Evolutionary conservation across 768 basidiomycete species (phyloP).

Genomic region (Rhodotorula graminis): DNA sequence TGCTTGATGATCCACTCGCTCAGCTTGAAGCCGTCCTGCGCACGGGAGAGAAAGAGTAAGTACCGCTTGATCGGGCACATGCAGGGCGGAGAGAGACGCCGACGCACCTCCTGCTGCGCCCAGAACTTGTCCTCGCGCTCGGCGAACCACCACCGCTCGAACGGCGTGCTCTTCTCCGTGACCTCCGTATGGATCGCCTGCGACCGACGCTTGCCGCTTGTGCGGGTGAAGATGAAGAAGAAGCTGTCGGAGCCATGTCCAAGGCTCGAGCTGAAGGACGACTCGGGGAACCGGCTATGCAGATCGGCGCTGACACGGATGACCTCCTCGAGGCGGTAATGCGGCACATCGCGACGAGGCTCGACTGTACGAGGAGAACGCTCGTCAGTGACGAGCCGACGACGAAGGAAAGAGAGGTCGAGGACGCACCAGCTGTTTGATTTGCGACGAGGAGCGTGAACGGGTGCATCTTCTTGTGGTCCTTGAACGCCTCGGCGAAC

Average conservation of each 20-base stretch:
- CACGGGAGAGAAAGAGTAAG: not conserved
- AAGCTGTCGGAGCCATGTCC: not conserved
- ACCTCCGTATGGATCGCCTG: not conserved
- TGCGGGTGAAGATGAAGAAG: not conserved
- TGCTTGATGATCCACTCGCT: not conserved
- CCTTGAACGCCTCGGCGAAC: not conserved
- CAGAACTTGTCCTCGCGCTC: not conserved
- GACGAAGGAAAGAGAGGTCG: no score
- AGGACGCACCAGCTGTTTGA: no score
- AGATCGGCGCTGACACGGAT: not conserved
- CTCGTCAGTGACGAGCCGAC: no score
- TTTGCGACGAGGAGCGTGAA: not conserved
- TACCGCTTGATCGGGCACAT: not conserved
- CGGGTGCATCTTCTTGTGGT: not conserved
- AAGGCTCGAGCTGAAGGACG: not conserved
- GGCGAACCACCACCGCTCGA: not conserved
- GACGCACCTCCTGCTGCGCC: not conserved
- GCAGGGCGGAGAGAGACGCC: no score
- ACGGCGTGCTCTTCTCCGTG: not conserved
- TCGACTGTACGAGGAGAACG: no score
- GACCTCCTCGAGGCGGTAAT: not conserved
- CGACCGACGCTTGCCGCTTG: not conserved
- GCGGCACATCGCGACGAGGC: no score
- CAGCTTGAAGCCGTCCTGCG: slow-evolving; percentile 1
- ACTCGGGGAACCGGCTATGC: not conserved